Evolutionary conservation across 768 basidiomycete species (phyloP).

Genomic region (Mycena amicta): DNA sequence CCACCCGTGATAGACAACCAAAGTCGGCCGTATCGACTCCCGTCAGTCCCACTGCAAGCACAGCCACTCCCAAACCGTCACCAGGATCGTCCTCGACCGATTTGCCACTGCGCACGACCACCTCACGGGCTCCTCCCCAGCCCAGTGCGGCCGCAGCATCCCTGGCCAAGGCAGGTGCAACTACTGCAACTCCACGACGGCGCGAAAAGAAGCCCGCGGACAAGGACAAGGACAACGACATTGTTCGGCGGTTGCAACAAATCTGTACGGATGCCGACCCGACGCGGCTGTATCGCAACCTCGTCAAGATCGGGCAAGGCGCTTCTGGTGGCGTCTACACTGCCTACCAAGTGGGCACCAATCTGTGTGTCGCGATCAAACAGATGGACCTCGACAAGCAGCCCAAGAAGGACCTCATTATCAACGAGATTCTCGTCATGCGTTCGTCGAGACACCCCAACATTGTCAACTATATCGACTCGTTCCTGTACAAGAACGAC

Average conservation of each 20-base stretch:
- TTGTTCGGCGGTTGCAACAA: constrained; percentile 85
- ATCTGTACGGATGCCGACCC: constrained; percentile 99
- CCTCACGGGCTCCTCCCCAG: constrained; percentile 26
- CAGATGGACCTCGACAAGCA: constrained; percentile 99
- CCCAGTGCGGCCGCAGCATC: constrained; percentile 66
- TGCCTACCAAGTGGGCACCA: constrained; percentile 95
- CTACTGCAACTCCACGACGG: constrained; percentile 81
- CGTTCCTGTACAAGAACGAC: constrained; percentile 96
- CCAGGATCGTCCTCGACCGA: constrained; percentile 65
- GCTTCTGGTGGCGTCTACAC: constrained; percentile 98
- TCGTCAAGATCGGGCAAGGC: constrained; percentile 98
- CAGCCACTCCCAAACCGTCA: constrained; percentile 48
- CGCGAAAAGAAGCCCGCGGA: constrained; percentile 85
- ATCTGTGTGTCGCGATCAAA: constrained; percentile 95
- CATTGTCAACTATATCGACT: constrained; percentile 99
- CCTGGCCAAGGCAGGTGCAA: constrained; percentile 63
- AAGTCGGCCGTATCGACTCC: constrained; percentile 29
- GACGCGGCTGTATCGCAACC: constrained; percentile 85
- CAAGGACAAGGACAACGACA: constrained; percentile 82
- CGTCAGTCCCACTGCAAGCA: constrained; percentile 30
- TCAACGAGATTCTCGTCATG: constrained; percentile 99
- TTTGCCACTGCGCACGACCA: constrained; percentile 42
- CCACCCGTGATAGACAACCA: constrained; percentile 54
- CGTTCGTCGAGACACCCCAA: constrained; percentile 95
- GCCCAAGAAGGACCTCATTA: constrained; percentile 99